These are phyloP conservation scores for Phlebopus sp. DNA, from an alignment of 1,284 basidiomycete genomes.

Conservation along the genomic window DNA sequence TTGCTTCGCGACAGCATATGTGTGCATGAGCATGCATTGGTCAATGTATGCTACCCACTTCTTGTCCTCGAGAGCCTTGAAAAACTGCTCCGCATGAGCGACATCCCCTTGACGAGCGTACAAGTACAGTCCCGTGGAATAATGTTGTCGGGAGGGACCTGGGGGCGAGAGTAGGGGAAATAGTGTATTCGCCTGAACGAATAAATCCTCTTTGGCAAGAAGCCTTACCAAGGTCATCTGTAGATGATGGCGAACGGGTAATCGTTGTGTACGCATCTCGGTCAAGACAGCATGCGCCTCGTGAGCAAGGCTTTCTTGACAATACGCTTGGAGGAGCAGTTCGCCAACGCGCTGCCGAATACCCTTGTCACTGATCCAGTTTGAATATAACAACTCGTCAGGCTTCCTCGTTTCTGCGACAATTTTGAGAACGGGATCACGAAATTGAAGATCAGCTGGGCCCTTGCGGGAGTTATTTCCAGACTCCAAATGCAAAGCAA, in stretches of 20 bases:
- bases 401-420: constrained; percentile 34
- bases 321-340: constrained; percentile 42
- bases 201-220: constrained; percentile 41
- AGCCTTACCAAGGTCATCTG: constrained; percentile 42
- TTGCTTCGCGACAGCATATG: constrained; percentile 48
- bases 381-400: constrained; percentile 31
- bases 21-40: constrained; percentile 49
- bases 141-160: constrained; percentile 26
- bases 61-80: constrained; percentile 34
- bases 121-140: constrained; percentile 49
- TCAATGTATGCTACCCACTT: constrained; percentile 32
- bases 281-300: constrained; percentile 45
- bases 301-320: constrained; percentile 30
- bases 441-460: constrained; percentile 27
- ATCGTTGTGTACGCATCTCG: constrained; percentile 37
- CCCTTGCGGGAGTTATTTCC: constrained; percentile 12
- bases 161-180: constrained; percentile 33
- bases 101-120: constrained; percentile 51
- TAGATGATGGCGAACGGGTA: constrained; percentile 30
- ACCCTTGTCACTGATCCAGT: constrained; percentile 25
- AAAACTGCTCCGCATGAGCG: constrained; percentile 43
- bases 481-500: constrained; percentile 34
- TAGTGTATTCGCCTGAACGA: constrained; percentile 45
- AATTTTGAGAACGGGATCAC: constrained; percentile 31
- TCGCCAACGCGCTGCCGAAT: constrained; percentile 34